Percentiles rank a stretch among this genome's conserved stretches.
Evolutionary conservation across 345 rosid species (phyloP).

Genomic region (Syzygium aromaticum): DNA sequence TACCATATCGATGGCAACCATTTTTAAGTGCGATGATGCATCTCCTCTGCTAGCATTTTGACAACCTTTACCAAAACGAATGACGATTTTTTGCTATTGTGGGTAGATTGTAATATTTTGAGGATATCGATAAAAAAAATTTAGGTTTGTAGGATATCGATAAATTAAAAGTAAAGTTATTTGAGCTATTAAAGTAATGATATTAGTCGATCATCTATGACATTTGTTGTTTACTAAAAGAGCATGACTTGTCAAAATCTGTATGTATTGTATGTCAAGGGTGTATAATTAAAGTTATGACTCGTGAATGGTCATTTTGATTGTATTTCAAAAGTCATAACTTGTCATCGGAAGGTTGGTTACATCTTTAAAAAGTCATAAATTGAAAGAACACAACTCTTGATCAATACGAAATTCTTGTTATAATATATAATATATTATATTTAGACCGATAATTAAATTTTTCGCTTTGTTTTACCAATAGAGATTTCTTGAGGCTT

Average conservation of each 20-base stretch:
- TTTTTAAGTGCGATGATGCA: background rate
- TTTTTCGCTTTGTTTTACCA: no score
- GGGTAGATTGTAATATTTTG: background rate
- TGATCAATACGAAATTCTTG: no score
- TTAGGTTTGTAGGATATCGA: background rate
- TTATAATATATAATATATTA: no score
- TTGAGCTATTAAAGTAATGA: background rate
- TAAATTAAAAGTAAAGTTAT: background rate
- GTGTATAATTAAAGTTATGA: no score
- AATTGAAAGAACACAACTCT: background rate
- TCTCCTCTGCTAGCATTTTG: background rate
- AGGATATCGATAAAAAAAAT: background rate
- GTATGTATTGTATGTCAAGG: background rate
- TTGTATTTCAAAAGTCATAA: background rate
- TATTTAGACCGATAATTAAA: no score
- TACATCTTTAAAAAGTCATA: background rate
- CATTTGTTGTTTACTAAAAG: background rate
- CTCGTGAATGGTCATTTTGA: no score
- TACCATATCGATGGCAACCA: fast-evolving
- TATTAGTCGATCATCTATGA: background rate
- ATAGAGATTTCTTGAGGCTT: no score
- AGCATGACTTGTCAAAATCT: background rate
- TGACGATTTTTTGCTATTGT: background rate
- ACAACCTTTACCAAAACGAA: fast-evolving
- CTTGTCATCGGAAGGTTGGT: background rate